Evolutionary conservation across 176 grass and related monocot genomes (phyloP).

Genomic region (Hsuehochloa calcarea): DNA sequence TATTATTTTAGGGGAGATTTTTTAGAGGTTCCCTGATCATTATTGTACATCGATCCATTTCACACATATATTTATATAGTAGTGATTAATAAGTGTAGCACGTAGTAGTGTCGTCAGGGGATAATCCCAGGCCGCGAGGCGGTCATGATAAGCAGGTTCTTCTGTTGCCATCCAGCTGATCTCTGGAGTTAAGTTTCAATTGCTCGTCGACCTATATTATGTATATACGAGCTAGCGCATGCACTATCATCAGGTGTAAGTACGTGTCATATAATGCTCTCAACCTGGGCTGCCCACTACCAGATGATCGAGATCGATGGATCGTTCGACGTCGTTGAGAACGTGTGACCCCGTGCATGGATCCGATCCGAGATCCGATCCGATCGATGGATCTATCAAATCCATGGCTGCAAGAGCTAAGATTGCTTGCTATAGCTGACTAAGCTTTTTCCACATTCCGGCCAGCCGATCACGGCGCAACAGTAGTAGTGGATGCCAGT

Average conservation of each 20-base stretch:
- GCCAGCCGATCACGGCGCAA: background rate
- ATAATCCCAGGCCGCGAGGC: background rate
- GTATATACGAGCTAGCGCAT: too few species aligned
- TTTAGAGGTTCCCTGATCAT: background rate
- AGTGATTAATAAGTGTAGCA: too few species aligned
- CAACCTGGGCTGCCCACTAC: background rate
- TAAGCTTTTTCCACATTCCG: background rate
- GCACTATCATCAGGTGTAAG: background rate
- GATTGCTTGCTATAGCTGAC: background rate
- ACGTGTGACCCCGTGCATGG: background rate
- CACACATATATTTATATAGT: too few species aligned
- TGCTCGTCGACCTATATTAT: too few species aligned
- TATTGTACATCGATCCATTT: too few species aligned
- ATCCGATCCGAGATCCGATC: background rate
- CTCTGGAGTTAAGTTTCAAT: too few species aligned
- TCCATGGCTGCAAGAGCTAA: background rate
- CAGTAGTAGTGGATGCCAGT: constrained; percentile 24
- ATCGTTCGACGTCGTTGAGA: background rate
- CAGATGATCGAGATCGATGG: background rate
- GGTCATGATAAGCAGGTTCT: background rate
- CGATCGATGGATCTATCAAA: background rate
- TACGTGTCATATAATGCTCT: background rate
- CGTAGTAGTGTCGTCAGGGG: too few species aligned
- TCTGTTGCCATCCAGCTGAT: too few species aligned
- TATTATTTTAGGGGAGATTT: too few species aligned